A percentile compares a stretch with the other conserved stretches of the same genome.
These are phyloP conservation scores for Plasmodium yoelii DNA, from an alignment of 169 alveolate genomes.

Conservation along the genomic window DNA sequence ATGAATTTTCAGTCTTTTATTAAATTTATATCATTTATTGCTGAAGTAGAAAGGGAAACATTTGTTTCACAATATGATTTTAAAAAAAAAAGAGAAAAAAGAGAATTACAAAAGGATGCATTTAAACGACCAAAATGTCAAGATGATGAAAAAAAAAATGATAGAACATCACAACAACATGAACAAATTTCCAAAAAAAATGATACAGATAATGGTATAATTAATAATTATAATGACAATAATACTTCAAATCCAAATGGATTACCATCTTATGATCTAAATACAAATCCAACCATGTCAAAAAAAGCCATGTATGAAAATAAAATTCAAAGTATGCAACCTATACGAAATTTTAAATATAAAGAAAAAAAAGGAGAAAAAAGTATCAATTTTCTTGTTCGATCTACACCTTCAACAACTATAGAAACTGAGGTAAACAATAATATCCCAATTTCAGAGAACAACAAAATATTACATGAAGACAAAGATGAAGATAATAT, in stretches of 20 bases:
- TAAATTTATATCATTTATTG: conserved; percentile 84
- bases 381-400: conserved; percentile 66
- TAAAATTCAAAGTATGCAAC: conserved; percentile 72
- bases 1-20: conserved; percentile 86
- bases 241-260: neutral
- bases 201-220: neutral
- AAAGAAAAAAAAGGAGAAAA: conserved; percentile 74
- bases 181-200: neutral
- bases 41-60: conserved; percentile 91
- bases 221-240: neutral
- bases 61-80: conserved; percentile 87
- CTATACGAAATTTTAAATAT: conserved; percentile 62
- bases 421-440: neutral
- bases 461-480: neutral
- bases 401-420: conserved; percentile 40
- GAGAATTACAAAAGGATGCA: conserved; percentile 74
- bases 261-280: neutral
- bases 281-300: neutral
- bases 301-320: conserved; percentile 44
- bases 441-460: neutral
- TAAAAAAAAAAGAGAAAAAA: conserved; percentile 86
- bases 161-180: no score
- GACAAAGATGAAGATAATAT: neutral
- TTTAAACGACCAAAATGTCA: conserved; percentile 46
- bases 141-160: conserved; percentile 17